A percentile compares a stretch with the other conserved stretches of the same genome.
Conservation (phyloP, 1,139 yeast species). For the Entelexis sorbosivorans region DNA sequence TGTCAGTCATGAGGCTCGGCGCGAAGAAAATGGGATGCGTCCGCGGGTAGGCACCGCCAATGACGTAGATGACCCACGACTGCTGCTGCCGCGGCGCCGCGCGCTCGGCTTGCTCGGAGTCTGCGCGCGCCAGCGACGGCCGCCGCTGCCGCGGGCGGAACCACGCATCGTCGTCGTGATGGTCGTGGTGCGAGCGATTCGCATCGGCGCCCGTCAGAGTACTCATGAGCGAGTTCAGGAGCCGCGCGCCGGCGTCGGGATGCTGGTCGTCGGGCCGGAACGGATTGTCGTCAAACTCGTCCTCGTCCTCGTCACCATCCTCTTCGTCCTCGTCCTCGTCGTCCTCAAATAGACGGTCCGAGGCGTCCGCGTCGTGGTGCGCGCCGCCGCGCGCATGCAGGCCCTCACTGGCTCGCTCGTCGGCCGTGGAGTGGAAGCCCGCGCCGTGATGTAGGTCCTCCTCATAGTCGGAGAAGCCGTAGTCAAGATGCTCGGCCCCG, state of each 20-base stretch:
- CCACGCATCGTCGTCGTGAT: background rate
- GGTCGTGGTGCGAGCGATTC: background rate
- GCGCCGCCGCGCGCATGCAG: background rate
- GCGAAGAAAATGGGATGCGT: conserved; percentile 41
- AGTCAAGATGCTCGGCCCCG: background rate
- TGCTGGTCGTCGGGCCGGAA: background rate
- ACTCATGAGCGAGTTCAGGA: background rate
- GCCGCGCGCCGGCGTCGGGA: background rate
- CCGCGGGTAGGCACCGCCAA: conserved; percentile 40
- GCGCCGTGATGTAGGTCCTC: background rate
- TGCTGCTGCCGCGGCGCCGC: conserved; percentile 39
- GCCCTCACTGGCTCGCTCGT: background rate
- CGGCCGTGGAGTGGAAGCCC: background rate
- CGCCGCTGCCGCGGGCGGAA: background rate
- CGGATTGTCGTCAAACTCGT: background rate
- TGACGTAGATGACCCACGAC: conserved; percentile 43
- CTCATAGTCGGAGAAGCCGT: background rate
- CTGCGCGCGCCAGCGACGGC: background rate
- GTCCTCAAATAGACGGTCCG: background rate
- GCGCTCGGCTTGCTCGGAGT: conserved; percentile 35
- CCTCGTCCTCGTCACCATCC: background rate
- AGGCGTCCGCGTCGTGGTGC: background rate
- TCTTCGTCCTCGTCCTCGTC: background rate
- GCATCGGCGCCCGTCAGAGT: background rate
- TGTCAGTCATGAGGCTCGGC: conserved; percentile 39